Base-by-base conservation (phyloP, 2,329 filamentous ascomycete genomes). In the Penicillium glabrum region DNA sequence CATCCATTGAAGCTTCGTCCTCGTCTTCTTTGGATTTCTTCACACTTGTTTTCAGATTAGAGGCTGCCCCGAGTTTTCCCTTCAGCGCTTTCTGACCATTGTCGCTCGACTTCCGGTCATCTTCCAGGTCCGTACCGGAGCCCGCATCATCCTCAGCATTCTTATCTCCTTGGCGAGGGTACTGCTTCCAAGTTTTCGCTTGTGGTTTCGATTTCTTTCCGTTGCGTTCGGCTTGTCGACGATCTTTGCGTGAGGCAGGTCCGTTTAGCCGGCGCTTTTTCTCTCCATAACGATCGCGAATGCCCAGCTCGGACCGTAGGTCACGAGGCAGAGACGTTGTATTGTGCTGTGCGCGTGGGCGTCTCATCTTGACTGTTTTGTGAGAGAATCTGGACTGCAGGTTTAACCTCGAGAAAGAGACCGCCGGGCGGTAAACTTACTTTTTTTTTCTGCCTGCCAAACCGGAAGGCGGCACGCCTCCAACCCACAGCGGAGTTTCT, bases 171-270 rank as follows among this genome's bases (percentile, higher is more conserved):
- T 55, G 46, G 9, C 61, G 58, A 9, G 51, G 44, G 16, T 31
- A 43, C 19, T 59, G 58, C 56, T 65, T 66, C 39, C 65, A 60
- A 3, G 57, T 58, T 44, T 53, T 53, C 23, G 63, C 58, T 51
- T 61, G 60, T 47, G 71, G 73, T 58, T 77, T 77, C 27, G 72
- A 67, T 71, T 84, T 89, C 71, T 86, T 89, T 64, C 84, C 79
- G 23, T 79, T 76, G 53, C 89, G 82, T 64, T 89, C 85, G 16
- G 82, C 82, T 69, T 87, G 90, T 54, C 89, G 83, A 57, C 84
- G 82, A 53, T 89, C 86, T 76, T 89, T 90, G 63, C 88, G 81
- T 46, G 69, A 63, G 29, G 63, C 59, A 24, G 71, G 65, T 23
- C 69, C 67, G 58, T 68, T 68, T 14, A 63, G 61, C 44, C 60